These are phyloP conservation scores for Rhynchospora pubera DNA, from an alignment of 176 grass and related monocot genomes.

Conservation along the genomic window DNA sequence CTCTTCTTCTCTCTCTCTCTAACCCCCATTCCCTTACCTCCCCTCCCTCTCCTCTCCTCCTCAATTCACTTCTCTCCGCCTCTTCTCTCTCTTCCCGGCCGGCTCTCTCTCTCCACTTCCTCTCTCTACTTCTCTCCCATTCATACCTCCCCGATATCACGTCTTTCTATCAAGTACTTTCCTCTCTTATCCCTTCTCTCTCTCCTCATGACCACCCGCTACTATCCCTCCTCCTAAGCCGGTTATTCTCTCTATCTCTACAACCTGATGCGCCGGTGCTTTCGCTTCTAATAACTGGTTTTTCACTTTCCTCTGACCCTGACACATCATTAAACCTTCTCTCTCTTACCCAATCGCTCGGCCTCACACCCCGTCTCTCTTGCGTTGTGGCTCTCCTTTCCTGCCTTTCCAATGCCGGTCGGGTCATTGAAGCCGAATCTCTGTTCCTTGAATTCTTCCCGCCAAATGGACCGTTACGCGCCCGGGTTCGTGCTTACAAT, in stretches of 20 bases:
- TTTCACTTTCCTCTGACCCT: conserved; percentile 56
- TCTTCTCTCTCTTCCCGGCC: conserved; percentile 66
- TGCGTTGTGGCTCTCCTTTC: conserved; percentile 69
- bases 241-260: conserved; percentile 50
- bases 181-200: conserved; percentile 73
- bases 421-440: conserved; percentile 76
- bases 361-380: conserved; percentile 77
- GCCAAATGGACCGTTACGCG: conserved; percentile 46
- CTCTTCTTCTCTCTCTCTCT: conserved; percentile 48
- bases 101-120: conserved; percentile 54
- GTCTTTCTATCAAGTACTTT: conserved; percentile 71
- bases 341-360: conserved; percentile 75
- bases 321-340: conserved; percentile 64
- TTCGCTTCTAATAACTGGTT: conserved; percentile 80
- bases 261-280: conserved; percentile 78
- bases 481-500: conserved; percentile 73
- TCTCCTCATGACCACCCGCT: conserved; percentile 67
- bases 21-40: conserved; percentile 42
- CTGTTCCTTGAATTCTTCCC: conserved; percentile 92
- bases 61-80: conserved; percentile 78
- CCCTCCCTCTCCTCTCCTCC: conserved; percentile 68
- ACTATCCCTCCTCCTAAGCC: conserved; percentile 44
- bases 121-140: conserved; percentile 55
- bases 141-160: conserved; percentile 74
- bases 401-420: conserved; percentile 45